Conservation (phyloP, 495 filamentous ascomycete genomes). For the Penicillium simplicissimum region DNA sequence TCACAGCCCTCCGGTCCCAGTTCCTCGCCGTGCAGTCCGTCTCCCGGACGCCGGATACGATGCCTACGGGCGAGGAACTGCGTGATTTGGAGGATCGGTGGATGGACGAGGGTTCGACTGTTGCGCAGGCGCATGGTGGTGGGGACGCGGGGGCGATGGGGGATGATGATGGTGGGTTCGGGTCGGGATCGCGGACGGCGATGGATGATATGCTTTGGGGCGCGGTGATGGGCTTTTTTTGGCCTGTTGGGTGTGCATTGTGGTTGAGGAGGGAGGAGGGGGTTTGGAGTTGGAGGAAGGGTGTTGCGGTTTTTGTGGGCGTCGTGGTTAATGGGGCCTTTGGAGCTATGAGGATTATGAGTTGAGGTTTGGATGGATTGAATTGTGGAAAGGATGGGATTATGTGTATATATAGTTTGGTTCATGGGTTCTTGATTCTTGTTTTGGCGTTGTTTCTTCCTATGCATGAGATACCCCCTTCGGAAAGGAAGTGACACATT, state of each 20-base stretch:
- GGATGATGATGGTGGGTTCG: slow-evolving; percentile 56
- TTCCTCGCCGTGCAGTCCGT: slow-evolving; percentile 77
- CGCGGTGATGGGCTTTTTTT: slow-evolving; percentile 89
- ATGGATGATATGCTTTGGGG: slow-evolving; percentile 89
- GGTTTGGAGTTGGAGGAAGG: slow-evolving; percentile 78
- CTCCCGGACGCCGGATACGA: slow-evolving; percentile 79
- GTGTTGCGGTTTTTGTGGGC: slow-evolving; percentile 81
- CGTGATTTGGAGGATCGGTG: slow-evolving; percentile 81
- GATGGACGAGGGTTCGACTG: slow-evolving; percentile 73
- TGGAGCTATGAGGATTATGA: slow-evolving; percentile 62
- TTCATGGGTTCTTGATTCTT: slow-evolving; percentile 8
- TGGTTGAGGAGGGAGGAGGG: slow-evolving; percentile 89
- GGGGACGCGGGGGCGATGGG: slow-evolving; percentile 44
- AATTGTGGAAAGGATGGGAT: neutral
- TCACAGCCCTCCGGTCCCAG: slow-evolving; percentile 78
- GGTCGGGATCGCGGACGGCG: slow-evolving; percentile 45
- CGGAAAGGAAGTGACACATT: neutral
- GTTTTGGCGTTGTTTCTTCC: slow-evolving; percentile 13
- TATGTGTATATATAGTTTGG: neutral
- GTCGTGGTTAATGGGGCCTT: slow-evolving; percentile 72
- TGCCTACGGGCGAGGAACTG: slow-evolving; percentile 65
- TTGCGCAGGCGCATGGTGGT: slow-evolving; percentile 39
- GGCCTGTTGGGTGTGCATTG: slow-evolving; percentile 80
- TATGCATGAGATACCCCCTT: slow-evolving; percentile 29
- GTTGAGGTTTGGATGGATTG: slow-evolving; percentile 21